phyloP scores from a whole-genome alignment of 495 filamentous ascomycete species.

The Penicillium silybi region DNA sequence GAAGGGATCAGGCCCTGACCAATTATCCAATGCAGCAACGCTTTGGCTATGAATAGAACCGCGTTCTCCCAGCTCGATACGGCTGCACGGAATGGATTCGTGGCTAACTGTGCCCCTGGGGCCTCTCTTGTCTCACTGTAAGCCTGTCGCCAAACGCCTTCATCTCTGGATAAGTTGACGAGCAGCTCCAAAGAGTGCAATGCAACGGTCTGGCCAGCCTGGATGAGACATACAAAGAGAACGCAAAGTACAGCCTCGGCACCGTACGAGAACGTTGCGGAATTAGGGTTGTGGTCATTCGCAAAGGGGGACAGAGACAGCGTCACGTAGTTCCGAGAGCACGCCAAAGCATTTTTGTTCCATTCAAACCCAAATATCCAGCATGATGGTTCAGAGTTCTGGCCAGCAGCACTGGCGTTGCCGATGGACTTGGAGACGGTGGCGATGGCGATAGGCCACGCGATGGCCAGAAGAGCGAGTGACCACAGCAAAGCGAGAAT shows the following conservation, averaged over 20 bases:
- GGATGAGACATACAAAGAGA: constrained; percentile 10
- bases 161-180: constrained; percentile 45
- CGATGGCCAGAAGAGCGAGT: background rate
- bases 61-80: constrained; percentile 40
- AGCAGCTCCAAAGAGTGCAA: constrained; percentile 45
- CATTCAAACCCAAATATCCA: background rate
- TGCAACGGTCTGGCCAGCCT: constrained; percentile 31
- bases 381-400: background rate
- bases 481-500: constrained; percentile 1
- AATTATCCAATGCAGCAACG: constrained; percentile 45
- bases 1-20: constrained; percentile 24
- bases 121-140: constrained; percentile 2
- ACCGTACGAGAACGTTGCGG: background rate
- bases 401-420: background rate
- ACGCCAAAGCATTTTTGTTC: background rate
- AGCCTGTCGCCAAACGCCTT: constrained; percentile 30
- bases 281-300: background rate
- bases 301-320: background rate
- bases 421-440: background rate
- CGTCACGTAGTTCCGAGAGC: background rate
- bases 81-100: constrained; percentile 33
- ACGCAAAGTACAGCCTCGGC: constrained; percentile 3
- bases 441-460: background rate
- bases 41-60: constrained; percentile 39
- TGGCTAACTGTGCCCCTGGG: constrained; percentile 26